Conservation (phyloP, 805 yeast genomes). For the Teunomyces stri region DNA sequence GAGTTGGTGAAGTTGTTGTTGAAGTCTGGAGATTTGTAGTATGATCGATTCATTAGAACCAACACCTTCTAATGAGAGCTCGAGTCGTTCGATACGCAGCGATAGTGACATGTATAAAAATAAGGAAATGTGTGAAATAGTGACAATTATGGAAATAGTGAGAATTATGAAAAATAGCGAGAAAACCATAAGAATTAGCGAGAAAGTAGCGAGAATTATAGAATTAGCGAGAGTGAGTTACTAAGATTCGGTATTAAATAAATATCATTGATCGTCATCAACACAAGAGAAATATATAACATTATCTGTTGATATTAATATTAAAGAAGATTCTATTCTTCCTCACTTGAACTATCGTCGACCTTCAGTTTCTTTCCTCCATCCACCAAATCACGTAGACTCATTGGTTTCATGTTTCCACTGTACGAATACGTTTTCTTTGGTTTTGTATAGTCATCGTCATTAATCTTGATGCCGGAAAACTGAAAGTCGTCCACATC, state of each 20-base stretch:
- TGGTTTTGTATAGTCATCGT: constrained; percentile 12
- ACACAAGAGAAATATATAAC: too few relatives aligned
- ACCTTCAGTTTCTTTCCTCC: constrained; percentile 16
- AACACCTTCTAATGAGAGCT: constrained; percentile 6
- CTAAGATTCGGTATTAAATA: too few relatives aligned
- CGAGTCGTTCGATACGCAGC: constrained; percentile 7
- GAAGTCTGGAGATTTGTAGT: constrained; percentile 15
- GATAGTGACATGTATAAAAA: neutral
- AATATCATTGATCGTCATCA: too few relatives aligned
- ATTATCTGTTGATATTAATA: too few relatives aligned
- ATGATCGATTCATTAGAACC: constrained; percentile 8
- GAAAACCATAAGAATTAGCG: too few relatives aligned
- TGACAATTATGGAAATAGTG: neutral
- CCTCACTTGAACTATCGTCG: constrained; percentile 34
- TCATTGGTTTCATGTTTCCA: constrained; percentile 30
- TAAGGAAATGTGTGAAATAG: neutral
- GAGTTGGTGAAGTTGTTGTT: constrained; percentile 11
- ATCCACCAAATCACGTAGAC: constrained; percentile 37
- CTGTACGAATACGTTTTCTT: constrained; percentile 3
- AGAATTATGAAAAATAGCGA: neutral
- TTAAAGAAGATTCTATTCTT: constrained; percentile 10
- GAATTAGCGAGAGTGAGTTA: too few relatives aligned
- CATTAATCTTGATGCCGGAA: constrained; percentile 26
- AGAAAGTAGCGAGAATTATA: neutral
- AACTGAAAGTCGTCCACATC: constrained; percentile 21